phyloP scores from a whole-genome alignment of 202 grass and related monocot species.

The Bolboschoenoplectus hybrid region DNA sequence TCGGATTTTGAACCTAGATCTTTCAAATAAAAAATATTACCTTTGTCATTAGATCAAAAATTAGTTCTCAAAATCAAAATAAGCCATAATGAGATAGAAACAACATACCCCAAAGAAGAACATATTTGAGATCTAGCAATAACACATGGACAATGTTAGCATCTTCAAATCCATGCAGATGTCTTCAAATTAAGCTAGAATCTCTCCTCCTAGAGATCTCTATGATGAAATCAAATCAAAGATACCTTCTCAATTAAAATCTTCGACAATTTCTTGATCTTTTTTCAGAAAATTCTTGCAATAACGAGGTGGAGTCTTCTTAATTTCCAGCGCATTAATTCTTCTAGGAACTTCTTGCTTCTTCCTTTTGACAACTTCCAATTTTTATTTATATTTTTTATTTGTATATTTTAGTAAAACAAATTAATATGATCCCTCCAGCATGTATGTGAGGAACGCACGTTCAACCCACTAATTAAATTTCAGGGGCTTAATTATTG shows the following conservation, averaged over 20 bases:
- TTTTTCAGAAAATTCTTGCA: neutral
- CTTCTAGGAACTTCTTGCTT: neutral
- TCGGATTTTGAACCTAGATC: too few species aligned
- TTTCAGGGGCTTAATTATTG: neutral
- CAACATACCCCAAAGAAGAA: slow-evolving; percentile 34
- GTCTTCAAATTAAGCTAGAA: neutral
- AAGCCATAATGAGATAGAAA: neutral
- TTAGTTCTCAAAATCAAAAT: neutral
- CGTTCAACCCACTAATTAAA: slow-evolving; percentile 23
- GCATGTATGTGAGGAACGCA: slow-evolving; percentile 8
- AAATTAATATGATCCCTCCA: neutral
- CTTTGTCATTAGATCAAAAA: too few species aligned
- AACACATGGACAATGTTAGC: neutral
- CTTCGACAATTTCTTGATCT: slow-evolving; percentile 25
- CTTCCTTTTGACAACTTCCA: slow-evolving; percentile 5
- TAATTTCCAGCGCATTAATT: neutral
- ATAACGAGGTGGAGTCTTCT: neutral
- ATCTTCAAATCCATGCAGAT: slow-evolving; percentile 1
- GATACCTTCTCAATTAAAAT: neutral
- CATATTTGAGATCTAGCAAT: slow-evolving; percentile 36
- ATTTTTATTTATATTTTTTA: neutral
- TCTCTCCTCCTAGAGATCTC: neutral
- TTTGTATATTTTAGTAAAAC: slow-evolving; percentile 16
- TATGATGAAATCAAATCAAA: neutral
- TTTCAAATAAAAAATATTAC: too few species aligned